Percentiles rank a stretch among this genome's conserved stretches.
Conservation (phyloP, 345 rosid species). For the Populus tremula region DNA sequence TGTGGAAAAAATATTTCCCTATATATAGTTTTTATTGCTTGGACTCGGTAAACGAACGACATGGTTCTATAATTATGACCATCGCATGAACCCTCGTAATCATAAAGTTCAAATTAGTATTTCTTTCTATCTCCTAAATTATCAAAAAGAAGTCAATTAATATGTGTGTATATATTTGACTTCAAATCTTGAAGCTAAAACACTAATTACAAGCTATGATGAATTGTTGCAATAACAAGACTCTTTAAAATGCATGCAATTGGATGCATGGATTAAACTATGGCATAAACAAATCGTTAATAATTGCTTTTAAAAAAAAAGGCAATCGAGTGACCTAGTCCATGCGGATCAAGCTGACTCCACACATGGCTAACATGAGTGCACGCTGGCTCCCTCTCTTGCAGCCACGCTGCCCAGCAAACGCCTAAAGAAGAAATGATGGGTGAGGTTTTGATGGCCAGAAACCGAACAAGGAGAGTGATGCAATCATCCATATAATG, state of each 20-base stretch:
- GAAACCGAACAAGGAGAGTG: neutral
- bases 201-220: neutral
- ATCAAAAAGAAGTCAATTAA: neutral
- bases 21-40: too few species aligned
- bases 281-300: neutral
- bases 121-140: neutral
- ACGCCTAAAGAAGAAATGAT: neutral
- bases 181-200: neutral
- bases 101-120: neutral
- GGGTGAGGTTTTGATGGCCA: neutral
- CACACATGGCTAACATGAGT: slow-evolving; percentile 3
- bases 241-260: neutral
- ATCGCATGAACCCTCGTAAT: too few species aligned
- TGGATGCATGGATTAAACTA: neutral
- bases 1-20: too few species aligned
- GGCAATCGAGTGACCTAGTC: neutral
- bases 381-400: slow-evolving; percentile 18
- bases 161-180: too few species aligned
- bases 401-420: slow-evolving; percentile 16
- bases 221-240: neutral
- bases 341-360: slow-evolving; percentile 13
- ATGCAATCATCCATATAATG: slow-evolving; percentile 1
- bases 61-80: too few species aligned
- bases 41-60: too few species aligned
- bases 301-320: neutral